Percentiles rank a stretch among this genome's conserved stretches.
Evolutionary conservation across 2,329 filamentous ascomycete genomes (phyloP).

Genomic region (Apiospora hydei): DNA sequence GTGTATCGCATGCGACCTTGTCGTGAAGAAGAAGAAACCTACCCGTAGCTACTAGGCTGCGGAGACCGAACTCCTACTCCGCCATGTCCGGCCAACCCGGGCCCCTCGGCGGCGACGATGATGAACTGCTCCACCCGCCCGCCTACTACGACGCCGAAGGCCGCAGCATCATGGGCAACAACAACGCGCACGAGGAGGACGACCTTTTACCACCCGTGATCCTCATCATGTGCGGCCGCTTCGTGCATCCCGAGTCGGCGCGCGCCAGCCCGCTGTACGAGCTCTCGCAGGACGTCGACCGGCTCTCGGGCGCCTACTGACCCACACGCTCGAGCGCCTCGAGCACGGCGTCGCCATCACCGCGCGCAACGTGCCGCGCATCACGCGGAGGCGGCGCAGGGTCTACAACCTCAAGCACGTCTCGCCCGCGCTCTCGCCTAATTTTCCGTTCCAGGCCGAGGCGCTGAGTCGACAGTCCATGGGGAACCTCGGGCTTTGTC

Average conservation of each 20-base stretch:
- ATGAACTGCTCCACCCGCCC: conserved; percentile 8
- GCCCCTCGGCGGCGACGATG: background rate
- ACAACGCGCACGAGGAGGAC: background rate
- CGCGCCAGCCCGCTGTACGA: conserved; percentile 4
- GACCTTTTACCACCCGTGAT: conserved; percentile 14
- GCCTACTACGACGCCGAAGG: conserved; percentile 12
- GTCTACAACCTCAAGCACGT: conserved; percentile 21
- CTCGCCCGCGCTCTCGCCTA: conserved; percentile 11
- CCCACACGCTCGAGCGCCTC: conserved; percentile 9
- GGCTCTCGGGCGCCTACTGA: conserved; percentile 17
- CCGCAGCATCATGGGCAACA: background rate
- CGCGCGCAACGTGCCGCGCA: background rate
- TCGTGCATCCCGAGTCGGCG: conserved; percentile 16
- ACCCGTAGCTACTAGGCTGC: background rate
- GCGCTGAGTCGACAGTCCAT: background rate
- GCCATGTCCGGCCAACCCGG: background rate
- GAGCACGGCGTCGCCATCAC: conserved; percentile 8
- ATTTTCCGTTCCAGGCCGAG: conserved; percentile 16
- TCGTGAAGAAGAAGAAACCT: background rate
- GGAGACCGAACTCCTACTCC: background rate
- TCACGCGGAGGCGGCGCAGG: background rate
- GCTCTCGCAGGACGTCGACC: conserved; percentile 21
- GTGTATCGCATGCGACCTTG: too few relatives aligned
- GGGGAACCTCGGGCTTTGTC: conserved; percentile 7
- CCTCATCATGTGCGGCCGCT: conserved; percentile 19